Percentiles rank a stretch among this genome's conserved stretches.
phyloP scores from a whole-genome alignment of 306 rosid genomes.

The Trifolium dubium region DNA sequence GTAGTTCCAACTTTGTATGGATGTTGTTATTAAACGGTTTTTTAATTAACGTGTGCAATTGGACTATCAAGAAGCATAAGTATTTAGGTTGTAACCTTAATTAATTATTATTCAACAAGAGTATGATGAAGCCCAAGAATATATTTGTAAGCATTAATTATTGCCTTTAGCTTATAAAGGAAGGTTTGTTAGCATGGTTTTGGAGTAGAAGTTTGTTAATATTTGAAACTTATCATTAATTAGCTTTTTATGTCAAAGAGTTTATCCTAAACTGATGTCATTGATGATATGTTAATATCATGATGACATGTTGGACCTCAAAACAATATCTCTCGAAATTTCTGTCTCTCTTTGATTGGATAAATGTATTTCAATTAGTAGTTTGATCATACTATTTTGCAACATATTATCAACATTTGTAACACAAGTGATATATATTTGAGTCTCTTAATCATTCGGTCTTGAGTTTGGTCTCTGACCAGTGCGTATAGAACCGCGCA shows the following conservation, averaged over 20 bases:
- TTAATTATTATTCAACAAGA: neutral
- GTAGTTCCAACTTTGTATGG: neutral
- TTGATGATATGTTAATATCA: constrained; percentile 2
- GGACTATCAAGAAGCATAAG: neutral
- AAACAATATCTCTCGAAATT: neutral
- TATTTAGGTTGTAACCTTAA: neutral
- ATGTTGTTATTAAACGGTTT: neutral
- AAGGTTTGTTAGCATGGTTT: constrained; percentile 13
- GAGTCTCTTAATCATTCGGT: no score
- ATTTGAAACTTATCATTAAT: constrained; percentile 35
- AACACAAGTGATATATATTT: no score
- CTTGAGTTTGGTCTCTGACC: no score
- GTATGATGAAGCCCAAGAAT: neutral
- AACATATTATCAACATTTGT: no score
- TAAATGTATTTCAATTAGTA: neutral
- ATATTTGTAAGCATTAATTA: neutral
- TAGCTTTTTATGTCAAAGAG: constrained; percentile 22
- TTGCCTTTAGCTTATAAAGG: neutral
- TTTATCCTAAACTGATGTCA: constrained; percentile 11
- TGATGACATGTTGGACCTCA: constrained; percentile 40
- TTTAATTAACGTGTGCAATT: neutral
- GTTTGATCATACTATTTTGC: no score
- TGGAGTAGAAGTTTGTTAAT: constrained; percentile 42
- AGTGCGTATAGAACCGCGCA: no score
- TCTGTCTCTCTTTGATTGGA: neutral